phyloP scores from a whole-genome alignment of 352 stramenopile genomes.

The Phytopythium kandeliae region DNA sequence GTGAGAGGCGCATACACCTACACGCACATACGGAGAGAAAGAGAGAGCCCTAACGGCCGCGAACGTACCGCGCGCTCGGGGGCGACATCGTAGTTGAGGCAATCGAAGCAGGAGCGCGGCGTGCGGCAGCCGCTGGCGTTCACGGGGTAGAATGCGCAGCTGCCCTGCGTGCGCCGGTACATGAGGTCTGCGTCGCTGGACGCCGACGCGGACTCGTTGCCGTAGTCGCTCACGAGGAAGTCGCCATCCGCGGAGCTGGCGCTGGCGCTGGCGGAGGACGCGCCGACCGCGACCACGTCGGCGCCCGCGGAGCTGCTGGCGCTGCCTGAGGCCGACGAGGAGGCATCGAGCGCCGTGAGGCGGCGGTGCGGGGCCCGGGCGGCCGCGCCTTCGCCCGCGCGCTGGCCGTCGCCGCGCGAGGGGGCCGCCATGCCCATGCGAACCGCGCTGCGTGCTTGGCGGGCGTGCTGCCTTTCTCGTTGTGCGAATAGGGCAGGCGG shows the following conservation, averaged over 20 bases:
- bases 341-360: neutral
- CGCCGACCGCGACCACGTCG: neutral
- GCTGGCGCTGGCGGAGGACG: neutral
- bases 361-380: neutral
- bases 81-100: constrained; percentile 21
- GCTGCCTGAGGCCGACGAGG: neutral
- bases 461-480: no score
- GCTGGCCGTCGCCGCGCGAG: neutral
- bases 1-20: no score
- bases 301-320: neutral
- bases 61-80: constrained; percentile 10
- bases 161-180: constrained; percentile 11
- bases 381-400: neutral
- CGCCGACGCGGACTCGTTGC: constrained; percentile 3
- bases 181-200: constrained; percentile 8
- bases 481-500: no score
- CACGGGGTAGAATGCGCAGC: constrained; percentile 25
- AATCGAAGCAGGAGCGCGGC: constrained; percentile 35
- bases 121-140: constrained; percentile 15
- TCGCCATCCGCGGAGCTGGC: no score
- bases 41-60: no score
- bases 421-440: no score
- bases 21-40: neutral
- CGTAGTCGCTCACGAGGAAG: neutral
- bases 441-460: neutral